phyloP scores from a whole-genome alignment of 2,329 filamentous ascomycete species.

The Tolypocladium ophioglossoides region DNA sequence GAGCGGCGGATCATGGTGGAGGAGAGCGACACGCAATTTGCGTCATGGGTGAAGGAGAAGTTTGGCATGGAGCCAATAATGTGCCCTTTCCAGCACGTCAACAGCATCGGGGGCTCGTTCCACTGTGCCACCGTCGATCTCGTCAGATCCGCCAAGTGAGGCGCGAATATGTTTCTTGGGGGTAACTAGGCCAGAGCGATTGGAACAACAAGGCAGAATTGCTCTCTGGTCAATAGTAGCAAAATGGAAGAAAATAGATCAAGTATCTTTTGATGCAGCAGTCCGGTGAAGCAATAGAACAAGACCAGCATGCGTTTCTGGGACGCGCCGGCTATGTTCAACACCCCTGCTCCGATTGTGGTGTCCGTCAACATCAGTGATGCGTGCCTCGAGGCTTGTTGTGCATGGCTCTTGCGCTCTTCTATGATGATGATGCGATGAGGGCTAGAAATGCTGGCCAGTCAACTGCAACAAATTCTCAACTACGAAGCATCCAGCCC shows the following conservation, averaged over 20 bases:
- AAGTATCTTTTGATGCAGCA: background rate
- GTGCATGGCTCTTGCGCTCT: background rate
- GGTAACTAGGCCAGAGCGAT: too few relatives aligned
- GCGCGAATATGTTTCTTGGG: background rate
- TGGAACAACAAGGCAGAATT: background rate
- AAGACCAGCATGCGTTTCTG: background rate
- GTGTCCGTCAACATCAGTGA: background rate
- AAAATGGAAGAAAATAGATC: background rate
- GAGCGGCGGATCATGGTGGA: conserved; percentile 1
- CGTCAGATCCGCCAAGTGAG: background rate
- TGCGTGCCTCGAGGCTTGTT: background rate
- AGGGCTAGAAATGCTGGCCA: background rate
- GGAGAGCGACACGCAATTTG: conserved; percentile 1
- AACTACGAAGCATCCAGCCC: background rate
- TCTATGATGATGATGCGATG: background rate
- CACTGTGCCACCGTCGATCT: conserved; percentile 3
- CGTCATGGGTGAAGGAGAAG: background rate
- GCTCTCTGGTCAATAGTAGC: background rate
- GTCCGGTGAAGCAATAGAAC: background rate
- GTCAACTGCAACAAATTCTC: background rate
- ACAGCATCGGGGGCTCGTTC: conserved; percentile 3
- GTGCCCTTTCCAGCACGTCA: conserved; percentile 3
- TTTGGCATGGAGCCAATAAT: conserved; percentile 3
- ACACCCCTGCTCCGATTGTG: background rate
- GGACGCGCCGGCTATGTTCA: background rate